These are phyloP conservation scores for Leccinum subgranulosum DNA, from an alignment of 768 basidiomycete species.

Conservation along the genomic window DNA sequence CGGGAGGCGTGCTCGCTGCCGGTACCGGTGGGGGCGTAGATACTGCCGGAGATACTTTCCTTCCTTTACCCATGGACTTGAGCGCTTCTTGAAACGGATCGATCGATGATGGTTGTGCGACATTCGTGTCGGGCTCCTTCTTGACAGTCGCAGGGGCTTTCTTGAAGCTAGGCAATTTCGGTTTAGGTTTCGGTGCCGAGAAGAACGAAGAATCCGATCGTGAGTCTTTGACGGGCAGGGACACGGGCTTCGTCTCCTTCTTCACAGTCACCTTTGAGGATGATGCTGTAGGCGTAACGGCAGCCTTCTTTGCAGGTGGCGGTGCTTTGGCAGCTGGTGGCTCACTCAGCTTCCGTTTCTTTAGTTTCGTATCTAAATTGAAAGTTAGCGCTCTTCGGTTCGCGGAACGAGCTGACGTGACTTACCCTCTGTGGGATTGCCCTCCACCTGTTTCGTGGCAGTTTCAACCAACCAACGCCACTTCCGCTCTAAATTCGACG, in stretches of 20 bases:
- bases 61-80: conserved; percentile 65
- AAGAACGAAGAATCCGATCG: conserved; percentile 88
- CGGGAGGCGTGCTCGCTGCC: conserved; percentile 31
- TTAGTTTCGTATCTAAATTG: conserved; percentile 50
- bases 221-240: conserved; percentile 59
- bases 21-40: conserved; percentile 51
- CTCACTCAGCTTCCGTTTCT: conserved; percentile 74
- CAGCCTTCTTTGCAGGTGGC: conserved; percentile 66
- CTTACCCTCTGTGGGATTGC: conserved; percentile 64
- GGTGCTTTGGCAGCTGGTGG: conserved; percentile 42
- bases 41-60: conserved; percentile 59
- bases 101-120: conserved; percentile 72
- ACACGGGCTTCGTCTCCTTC: conserved; percentile 47
- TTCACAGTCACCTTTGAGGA: conserved; percentile 43
- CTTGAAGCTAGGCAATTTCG: conserved; percentile 83
- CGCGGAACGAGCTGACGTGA: conserved; percentile 48
- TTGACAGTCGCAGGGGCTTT: conserved; percentile 58
- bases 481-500: conserved; percentile 79
- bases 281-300: conserved; percentile 34
- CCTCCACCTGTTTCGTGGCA: conserved; percentile 43
- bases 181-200: conserved; percentile 81
- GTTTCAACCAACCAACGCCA: conserved; percentile 67
- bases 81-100: conserved; percentile 84
- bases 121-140: conserved; percentile 53
- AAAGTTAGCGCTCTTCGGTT: conserved; percentile 24